Percentiles rank a stretch among this genome's conserved stretches.
Conservation (phyloP, 1,284 basidiomycete species). For the Ceratobasidium sp. region DNA sequence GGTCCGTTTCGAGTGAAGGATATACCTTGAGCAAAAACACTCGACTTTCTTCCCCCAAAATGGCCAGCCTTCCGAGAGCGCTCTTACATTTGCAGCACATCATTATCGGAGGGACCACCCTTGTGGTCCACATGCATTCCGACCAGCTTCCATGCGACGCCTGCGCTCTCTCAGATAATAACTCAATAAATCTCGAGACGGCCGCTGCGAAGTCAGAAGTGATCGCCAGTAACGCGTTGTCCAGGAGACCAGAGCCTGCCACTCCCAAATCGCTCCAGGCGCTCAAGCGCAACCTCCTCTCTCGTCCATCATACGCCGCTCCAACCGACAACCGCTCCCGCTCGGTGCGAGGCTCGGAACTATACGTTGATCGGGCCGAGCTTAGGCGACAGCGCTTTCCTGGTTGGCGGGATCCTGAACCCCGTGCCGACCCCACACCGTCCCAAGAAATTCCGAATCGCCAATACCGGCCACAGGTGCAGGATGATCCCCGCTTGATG, state of each 20-base stretch:
- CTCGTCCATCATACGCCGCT: slow-evolving; percentile 12
- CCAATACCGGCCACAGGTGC: slow-evolving; percentile 49
- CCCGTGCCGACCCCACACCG: slow-evolving; percentile 17
- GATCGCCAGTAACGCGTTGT: background rate
- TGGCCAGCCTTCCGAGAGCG: slow-evolving; percentile 71
- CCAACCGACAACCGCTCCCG: background rate
- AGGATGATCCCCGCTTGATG: slow-evolving; percentile 48
- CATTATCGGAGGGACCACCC: slow-evolving; percentile 73
- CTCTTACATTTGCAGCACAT: slow-evolving; percentile 71
- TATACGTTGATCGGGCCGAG: slow-evolving; percentile 43
- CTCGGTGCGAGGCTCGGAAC: background rate
- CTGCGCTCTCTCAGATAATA: slow-evolving; percentile 62
- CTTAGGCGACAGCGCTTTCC: slow-evolving; percentile 39
- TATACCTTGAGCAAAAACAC: slow-evolving; percentile 50
- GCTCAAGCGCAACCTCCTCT: slow-evolving; percentile 25
- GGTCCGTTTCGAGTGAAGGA: slow-evolving; percentile 5
- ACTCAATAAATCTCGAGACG: slow-evolving; percentile 58
- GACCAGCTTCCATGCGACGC: slow-evolving; percentile 64
- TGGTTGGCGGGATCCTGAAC: slow-evolving; percentile 37
- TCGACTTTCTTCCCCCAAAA: slow-evolving; percentile 70
- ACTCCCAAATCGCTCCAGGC: slow-evolving; percentile 1
- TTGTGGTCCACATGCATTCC: slow-evolving; percentile 73
- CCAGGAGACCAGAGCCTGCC: background rate
- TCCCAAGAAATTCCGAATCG: slow-evolving; percentile 46
- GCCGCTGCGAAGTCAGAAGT: background rate